These are phyloP conservation scores for Colletotrichum sp. DNA, from an alignment of 2,329 filamentous ascomycete genomes.

Conservation along the genomic window DNA sequence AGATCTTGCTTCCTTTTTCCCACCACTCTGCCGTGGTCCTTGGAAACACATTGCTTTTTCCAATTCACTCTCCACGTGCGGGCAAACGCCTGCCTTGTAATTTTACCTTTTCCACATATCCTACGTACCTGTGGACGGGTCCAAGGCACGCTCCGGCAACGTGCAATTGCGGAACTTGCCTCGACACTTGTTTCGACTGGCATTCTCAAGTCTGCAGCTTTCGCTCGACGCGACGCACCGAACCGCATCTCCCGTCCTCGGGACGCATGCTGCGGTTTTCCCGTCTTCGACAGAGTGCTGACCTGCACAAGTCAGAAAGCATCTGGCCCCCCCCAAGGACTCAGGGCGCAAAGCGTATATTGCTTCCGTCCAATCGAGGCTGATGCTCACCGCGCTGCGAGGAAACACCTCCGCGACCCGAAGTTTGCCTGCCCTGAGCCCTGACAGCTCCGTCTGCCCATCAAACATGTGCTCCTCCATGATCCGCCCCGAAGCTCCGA, in stretches of 20 bases:
- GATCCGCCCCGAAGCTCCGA: conserved; percentile 11
- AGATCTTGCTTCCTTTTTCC: neutral
- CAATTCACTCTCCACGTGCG: neutral
- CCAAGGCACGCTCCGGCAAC: neutral
- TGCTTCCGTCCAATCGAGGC: neutral
- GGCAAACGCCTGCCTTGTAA: neutral
- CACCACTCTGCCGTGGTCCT: neutral
- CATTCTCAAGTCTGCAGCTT: neutral
- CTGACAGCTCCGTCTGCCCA: neutral
- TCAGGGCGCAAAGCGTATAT: neutral
- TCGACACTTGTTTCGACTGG: neutral
- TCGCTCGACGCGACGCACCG: neutral
- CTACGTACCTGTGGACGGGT: neutral
- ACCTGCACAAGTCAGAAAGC: neutral
- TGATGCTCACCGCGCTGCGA: neutral
- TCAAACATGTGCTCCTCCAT: conserved; percentile 10
- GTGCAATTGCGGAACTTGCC: neutral
- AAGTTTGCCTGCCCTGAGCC: conserved; percentile 4
- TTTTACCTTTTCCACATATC: neutral
- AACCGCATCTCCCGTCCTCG: neutral
- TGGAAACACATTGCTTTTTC: neutral
- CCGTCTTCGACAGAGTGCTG: neutral
- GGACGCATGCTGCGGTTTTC: neutral
- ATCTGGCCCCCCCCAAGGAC: neutral
- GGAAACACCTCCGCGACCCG: neutral